Percentiles rank a stretch among this genome's conserved stretches.
phyloP scores from a whole-genome alignment of 768 basidiomycete genomes.

The Austroboletus festivus region DNA sequence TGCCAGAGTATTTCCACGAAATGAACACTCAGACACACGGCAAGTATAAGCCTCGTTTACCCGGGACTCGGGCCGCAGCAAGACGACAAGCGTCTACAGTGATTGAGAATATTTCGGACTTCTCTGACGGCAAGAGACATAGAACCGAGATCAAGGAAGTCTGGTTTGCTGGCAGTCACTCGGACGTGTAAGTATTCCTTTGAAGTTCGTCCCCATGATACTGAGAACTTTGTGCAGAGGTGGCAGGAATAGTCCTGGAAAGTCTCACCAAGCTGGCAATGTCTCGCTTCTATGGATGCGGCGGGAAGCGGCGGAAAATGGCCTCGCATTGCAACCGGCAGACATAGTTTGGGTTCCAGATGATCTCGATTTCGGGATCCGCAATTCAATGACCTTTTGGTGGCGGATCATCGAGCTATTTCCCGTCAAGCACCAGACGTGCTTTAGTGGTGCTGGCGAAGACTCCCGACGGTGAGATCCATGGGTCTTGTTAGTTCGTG shows the following conservation, averaged over 20 bases:
- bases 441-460: conserved; percentile 16
- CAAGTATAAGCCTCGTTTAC: no score
- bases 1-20: conserved; percentile 39
- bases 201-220: background rate
- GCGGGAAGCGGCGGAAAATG: conserved; percentile 25
- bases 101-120: background rate
- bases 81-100: background rate
- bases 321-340: conserved; percentile 26
- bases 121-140: background rate
- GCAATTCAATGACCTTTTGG: conserved; percentile 15
- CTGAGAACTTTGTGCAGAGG: conserved; percentile 23
- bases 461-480: conserved; percentile 15
- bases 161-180: conserved; percentile 57
- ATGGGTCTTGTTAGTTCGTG: background rate
- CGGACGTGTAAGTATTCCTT: conserved; percentile 29
- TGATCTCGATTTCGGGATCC: conserved; percentile 21
- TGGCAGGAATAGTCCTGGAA: conserved; percentile 23
- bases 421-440: conserved; percentile 24
- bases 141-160: conserved; percentile 49
- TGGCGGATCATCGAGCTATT: conserved; percentile 13
- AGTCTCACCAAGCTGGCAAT: conserved; percentile 22
- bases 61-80: no score
- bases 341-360: conserved; percentile 29
- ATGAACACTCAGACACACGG: conserved; percentile 19
- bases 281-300: conserved; percentile 35